Evolutionary conservation across 1,284 basidiomycete genomes (phyloP).

Genomic region (Volvariella surrecta): DNA sequence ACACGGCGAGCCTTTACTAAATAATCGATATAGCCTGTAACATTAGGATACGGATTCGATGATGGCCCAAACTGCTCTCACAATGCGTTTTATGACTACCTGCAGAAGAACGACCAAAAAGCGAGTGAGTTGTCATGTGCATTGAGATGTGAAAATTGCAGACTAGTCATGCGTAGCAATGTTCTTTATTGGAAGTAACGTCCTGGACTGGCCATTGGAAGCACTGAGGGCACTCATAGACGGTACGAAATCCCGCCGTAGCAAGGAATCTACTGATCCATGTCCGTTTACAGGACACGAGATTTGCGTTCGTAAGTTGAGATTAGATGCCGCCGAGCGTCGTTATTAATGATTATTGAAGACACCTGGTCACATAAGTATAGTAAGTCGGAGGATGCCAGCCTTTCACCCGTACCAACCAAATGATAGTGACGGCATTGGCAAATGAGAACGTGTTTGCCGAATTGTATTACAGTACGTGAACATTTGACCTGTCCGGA

Average conservation of each 20-base stretch:
- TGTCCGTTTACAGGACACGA: conserved; percentile 41
- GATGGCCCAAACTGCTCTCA: conserved; percentile 72
- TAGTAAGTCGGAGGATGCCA: conserved; percentile 25
- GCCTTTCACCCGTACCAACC: background rate
- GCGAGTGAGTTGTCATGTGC: conserved; percentile 39
- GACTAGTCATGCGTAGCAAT: conserved; percentile 29
- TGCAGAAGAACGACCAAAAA: conserved; percentile 57
- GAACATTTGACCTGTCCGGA: no score
- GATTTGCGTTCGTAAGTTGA: conserved; percentile 43
- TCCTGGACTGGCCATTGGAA: conserved; percentile 64
- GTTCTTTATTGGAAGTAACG: conserved; percentile 77
- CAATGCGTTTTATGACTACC: conserved; percentile 53
- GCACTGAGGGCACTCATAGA: conserved; percentile 57
- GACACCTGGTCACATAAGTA: conserved; percentile 55
- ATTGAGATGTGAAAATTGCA: background rate
- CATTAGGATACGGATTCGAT: conserved; percentile 57
- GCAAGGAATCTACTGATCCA: background rate
- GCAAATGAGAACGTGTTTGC: conserved; percentile 70
- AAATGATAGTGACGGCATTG: conserved; percentile 70
- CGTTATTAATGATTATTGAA: conserved; percentile 12
- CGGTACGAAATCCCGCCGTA: conserved; percentile 20
- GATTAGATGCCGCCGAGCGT: background rate
- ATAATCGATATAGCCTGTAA: conserved; percentile 34
- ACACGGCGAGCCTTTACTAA: background rate
- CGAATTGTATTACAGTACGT: conserved; percentile 69